A percentile compares a stretch with the other conserved stretches of the same genome.
Conservation (phyloP, 768 basidiomycete species). For the Agrocybe chaxingu region DNA sequence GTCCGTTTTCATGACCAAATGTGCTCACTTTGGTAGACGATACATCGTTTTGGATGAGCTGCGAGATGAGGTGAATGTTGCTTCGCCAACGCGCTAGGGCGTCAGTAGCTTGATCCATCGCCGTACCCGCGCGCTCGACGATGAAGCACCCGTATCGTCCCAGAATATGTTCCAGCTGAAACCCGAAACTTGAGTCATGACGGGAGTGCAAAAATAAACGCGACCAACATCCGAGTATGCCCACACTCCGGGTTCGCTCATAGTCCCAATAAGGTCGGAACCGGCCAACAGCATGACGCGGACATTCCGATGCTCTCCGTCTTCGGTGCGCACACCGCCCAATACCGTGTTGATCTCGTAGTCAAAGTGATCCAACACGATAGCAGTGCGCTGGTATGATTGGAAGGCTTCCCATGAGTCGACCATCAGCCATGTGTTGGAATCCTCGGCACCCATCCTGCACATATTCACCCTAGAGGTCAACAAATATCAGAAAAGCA, state of each 20-base stretch:
- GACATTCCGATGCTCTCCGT: slow-evolving; percentile 72
- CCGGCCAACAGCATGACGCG: slow-evolving; percentile 94
- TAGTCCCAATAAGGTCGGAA: slow-evolving; percentile 96
- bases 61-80: slow-evolving; percentile 89
- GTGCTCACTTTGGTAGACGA: slow-evolving; percentile 81
- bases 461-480: slow-evolving; percentile 77
- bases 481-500: slow-evolving; percentile 12
- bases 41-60: slow-evolving; percentile 96
- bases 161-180: slow-evolving; percentile 90
- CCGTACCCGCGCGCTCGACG: slow-evolving; percentile 92
- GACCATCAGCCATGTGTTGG: slow-evolving; percentile 93
- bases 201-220: slow-evolving; percentile 2
- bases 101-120: slow-evolving; percentile 81
- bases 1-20: not conserved
- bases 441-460: slow-evolving; percentile 84
- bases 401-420: slow-evolving; percentile 98
- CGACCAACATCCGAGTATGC: slow-evolving; percentile 83
- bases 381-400: slow-evolving; percentile 91
- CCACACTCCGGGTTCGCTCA: slow-evolving; percentile 99
- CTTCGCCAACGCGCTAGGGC: slow-evolving; percentile 70
- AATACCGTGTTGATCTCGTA: slow-evolving; percentile 85
- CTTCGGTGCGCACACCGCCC: slow-evolving; percentile 73
- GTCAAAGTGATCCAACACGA: slow-evolving; percentile 97
- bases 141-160: slow-evolving; percentile 94
- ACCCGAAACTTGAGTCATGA: slow-evolving; percentile 1